Conservation (phyloP, 2,329 filamentous ascomycete genomes). For the Aspergillus sp. region DNA sequence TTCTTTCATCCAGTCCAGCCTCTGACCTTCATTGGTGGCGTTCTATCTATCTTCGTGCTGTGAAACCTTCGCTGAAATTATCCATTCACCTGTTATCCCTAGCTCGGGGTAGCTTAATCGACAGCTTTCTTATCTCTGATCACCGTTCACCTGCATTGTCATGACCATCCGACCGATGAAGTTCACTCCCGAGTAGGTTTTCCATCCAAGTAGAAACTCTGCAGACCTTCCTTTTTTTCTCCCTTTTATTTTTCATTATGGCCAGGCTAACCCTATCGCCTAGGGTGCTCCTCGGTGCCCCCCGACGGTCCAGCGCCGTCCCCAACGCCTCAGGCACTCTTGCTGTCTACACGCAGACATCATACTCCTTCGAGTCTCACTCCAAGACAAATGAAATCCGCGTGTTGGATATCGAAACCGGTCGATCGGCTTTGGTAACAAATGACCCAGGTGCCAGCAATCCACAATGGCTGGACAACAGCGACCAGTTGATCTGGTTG, state of each 20-base stretch:
- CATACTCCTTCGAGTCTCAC: constrained; percentile 48
- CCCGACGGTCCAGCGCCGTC: constrained; percentile 40
- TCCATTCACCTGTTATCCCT: constrained; percentile 1
- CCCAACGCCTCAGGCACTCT: constrained; percentile 44
- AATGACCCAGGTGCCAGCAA: constrained; percentile 42
- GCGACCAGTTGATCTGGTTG: constrained; percentile 43
- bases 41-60: background rate
- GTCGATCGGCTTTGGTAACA: constrained; percentile 37
- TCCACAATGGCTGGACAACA: constrained; percentile 43
- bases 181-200: constrained; percentile 38
- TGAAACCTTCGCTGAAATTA: background rate
- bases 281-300: constrained; percentile 44
- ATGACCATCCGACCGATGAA: constrained; percentile 39
- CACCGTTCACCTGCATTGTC: constrained; percentile 13
- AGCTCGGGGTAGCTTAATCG: background rate
- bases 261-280: background rate
- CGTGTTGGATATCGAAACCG: constrained; percentile 38
- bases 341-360: constrained; percentile 44
- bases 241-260: background rate
- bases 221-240: too few relatives aligned
- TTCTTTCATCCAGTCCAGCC: background rate
- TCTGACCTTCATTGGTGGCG: background rate
- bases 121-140: constrained; percentile 12
- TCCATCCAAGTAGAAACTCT: background rate
- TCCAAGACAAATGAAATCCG: constrained; percentile 43